A percentile compares a stretch with the other conserved stretches of the same genome.
Evolutionary conservation across 2,329 filamentous ascomycete species (phyloP).

Genomic region (Diplocarpon mali): DNA sequence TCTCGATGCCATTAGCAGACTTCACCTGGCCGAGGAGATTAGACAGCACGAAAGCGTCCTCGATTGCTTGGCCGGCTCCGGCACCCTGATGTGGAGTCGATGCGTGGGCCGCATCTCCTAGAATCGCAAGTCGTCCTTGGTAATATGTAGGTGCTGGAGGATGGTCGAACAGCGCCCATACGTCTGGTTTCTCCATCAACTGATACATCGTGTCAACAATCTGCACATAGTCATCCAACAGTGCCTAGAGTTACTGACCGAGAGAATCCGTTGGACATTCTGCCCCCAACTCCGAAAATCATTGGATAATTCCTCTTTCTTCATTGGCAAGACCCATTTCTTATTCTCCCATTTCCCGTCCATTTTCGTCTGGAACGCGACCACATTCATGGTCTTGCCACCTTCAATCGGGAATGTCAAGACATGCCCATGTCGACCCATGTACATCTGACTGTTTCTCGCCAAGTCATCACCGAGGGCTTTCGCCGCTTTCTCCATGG

Average conservation of each 20-base stretch:
- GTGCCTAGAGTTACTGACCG: conserved; percentile 11
- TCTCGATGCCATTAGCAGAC: conserved; percentile 28
- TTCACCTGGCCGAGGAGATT: conserved; percentile 35
- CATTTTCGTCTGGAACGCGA: conserved; percentile 22
- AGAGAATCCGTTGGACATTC: conserved; percentile 28
- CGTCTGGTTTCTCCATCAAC: conserved; percentile 35
- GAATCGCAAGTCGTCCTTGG: conserved; percentile 35
- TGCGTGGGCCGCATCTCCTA: conserved; percentile 54
- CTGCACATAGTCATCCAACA: background rate
- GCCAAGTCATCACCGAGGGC: conserved; percentile 39
- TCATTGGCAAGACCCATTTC: conserved; percentile 31
- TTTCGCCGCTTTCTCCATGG: conserved; percentile 41
- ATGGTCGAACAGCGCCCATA: conserved; percentile 39
- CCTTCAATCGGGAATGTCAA: conserved; percentile 51
- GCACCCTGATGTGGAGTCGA: conserved; percentile 49
- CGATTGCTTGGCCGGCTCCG: conserved; percentile 46
- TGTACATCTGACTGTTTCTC: conserved; percentile 35
- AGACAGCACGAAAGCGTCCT: conserved; percentile 36
- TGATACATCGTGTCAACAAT: conserved; percentile 11
- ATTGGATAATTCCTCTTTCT: conserved; percentile 28
- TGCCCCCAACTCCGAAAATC: conserved; percentile 31
- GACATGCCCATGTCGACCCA: conserved; percentile 43
- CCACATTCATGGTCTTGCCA: conserved; percentile 45
- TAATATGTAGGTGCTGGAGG: conserved; percentile 32
- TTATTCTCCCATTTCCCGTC: conserved; percentile 29